phyloP scores from a whole-genome alignment of 2,329 filamentous ascomycete species.

The Metarhizium album region DNA sequence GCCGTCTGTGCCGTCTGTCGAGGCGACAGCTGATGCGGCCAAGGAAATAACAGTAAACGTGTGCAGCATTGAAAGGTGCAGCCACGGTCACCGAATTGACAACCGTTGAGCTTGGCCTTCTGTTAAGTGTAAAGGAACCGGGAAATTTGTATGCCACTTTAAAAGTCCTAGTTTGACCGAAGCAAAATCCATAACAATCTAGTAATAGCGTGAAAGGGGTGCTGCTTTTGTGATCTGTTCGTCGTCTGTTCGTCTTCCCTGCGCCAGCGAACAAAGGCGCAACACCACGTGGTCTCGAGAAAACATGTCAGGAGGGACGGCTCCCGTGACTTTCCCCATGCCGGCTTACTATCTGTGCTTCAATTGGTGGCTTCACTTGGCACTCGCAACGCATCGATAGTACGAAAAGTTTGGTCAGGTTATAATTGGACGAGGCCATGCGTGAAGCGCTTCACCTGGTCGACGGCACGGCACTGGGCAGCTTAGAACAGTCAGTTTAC shows the following conservation, averaged over 20 bases:
- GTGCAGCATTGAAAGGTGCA: neutral
- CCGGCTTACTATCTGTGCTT: neutral
- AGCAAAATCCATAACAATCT: no score
- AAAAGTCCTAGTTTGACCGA: no score
- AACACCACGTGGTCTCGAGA: neutral
- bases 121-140: neutral
- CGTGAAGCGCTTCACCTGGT: neutral
- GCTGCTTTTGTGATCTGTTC: neutral
- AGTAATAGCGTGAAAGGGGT: no score
- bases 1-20: neutral
- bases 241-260: neutral
- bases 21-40: neutral
- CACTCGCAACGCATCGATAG: neutral
- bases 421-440: no score
- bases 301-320: neutral
- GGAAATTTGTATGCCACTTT: neutral
- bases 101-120: neutral
- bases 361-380: neutral
- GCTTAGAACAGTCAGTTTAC: no score
- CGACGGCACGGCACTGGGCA: neutral
- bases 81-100: neutral
- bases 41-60: neutral
- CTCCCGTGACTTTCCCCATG: neutral
- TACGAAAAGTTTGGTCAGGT: neutral
- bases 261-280: neutral